Evolutionary conservation across 306 rosid genomes (phyloP), one percentile per base, ranked within the genome.

Genomic region (Acacia acuminata): DNA sequence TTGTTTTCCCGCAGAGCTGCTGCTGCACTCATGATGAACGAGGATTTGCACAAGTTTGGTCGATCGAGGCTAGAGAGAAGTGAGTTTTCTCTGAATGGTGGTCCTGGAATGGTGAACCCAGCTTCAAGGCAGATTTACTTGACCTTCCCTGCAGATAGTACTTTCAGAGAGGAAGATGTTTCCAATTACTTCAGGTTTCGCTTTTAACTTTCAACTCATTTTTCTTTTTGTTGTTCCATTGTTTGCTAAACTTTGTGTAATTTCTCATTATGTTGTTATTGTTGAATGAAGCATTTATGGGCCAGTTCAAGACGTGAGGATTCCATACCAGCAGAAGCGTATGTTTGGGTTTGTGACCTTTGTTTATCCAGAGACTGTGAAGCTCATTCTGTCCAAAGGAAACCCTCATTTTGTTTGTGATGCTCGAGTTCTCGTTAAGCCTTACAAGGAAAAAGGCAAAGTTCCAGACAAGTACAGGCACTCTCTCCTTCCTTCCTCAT

Each of bases 401-500:
- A 96, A 96, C 81, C 99, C 99, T 61, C 98, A 96, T 89, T 96
- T 96, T 61, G 98, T 96, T 20, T 94, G 99, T 86, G 99, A 96
- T 92, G 98, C 99, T 32, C 71, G 99, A 63, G 99, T 96, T 67
- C 97, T 96, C 24, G 99, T 96, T 34, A 96, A 96, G 89, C 99
- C 99, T 86, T 96, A 96, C 88, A 96, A 96, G 91, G 99, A 96
- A 90, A 96, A 96, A 77, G 99, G 99, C 82, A 96, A 96, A 89
- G 94, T 91, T 17, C 98, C 94, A 12, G 98, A 96, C 90, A 96
- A 92, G 98, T 96, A 92, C 93, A 88, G 89, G 94, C 96, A 92
- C 78, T 73, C 79, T 81, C 85, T 70, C 75, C 25, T 43, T 27
- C 50, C 44, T 63, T 50, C 38, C 70, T 74, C 32, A 56, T 42